Percentiles rank a stretch among this genome's conserved stretches.
Evolutionary conservation across 75 land plant species (phyloP).

Genomic region (Gnetum montanum): DNA sequence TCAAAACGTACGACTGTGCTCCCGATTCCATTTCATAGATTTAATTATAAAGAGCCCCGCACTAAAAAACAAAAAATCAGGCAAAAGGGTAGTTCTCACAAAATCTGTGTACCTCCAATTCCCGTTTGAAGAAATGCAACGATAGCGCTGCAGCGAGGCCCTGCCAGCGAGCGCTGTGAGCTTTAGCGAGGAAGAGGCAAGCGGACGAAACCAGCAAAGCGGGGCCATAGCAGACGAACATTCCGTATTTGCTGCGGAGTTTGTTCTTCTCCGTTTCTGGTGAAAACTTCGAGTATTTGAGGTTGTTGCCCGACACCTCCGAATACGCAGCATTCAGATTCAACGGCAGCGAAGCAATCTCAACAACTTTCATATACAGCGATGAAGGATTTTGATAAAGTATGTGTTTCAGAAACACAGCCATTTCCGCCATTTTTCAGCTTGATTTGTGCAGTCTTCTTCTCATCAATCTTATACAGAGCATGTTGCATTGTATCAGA

Average conservation of each 20-base stretch:
- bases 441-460: too few species aligned
- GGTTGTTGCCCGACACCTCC: slow-evolving; percentile 20
- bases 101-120: slow-evolving; percentile 33
- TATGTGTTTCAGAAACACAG: background rate
- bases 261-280: background rate
- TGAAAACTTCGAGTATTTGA: slow-evolving; percentile 34
- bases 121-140: slow-evolving; percentile 57
- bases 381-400: slow-evolving; percentile 29
- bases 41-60: background rate
- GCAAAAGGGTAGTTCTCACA: background rate
- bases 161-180: background rate
- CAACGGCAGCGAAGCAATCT: slow-evolving; percentile 5
- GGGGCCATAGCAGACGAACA: slow-evolving; percentile 44
- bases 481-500: too few species aligned
- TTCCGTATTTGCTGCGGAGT: slow-evolving; percentile 18
- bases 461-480: too few species aligned
- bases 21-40: background rate
- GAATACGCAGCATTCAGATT: slow-evolving; percentile 3
- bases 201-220: slow-evolving; percentile 23
- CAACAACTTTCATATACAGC: slow-evolving; percentile 6
- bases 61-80: background rate
- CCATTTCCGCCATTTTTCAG: background rate
- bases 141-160: slow-evolving; percentile 23
- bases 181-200: slow-evolving; percentile 5
- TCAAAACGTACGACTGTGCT: background rate